Conservation (phyloP, 1,284 basidiomycete species). For the Microbotryum silenes-acaulis region DNA sequence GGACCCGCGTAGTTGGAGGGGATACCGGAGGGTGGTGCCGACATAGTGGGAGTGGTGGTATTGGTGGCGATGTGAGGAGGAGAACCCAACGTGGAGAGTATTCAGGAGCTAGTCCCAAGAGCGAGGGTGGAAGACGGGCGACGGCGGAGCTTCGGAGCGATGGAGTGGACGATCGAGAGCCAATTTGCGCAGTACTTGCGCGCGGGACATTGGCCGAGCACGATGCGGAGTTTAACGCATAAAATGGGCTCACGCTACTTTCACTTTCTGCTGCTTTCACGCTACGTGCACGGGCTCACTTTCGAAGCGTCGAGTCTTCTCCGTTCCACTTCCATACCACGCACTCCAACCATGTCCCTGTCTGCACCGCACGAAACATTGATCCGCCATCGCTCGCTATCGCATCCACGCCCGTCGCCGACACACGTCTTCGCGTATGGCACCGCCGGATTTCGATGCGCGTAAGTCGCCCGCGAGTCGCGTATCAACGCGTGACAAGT, state of each 20-base stretch:
- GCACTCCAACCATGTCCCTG: not conserved
- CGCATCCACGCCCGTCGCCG: conserved; percentile 5
- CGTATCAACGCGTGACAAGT: too few relatives aligned
- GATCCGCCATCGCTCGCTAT: not conserved
- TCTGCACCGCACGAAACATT: conserved; percentile 9
- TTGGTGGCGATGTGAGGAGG: not conserved
- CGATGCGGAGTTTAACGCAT: too few relatives aligned
- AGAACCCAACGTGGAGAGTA: not conserved
- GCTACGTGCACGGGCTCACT: too few relatives aligned
- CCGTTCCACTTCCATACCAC: too few relatives aligned
- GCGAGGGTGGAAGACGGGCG: too few relatives aligned
- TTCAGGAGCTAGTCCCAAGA: not conserved
- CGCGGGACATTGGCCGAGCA: too few relatives aligned
- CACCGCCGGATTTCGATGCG: conserved; percentile 37
- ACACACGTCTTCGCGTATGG: conserved; percentile 30
- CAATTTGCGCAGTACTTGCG: too few relatives aligned
- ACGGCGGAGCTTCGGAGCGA: too few relatives aligned
- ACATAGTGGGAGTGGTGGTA: not conserved
- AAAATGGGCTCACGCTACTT: too few relatives aligned
- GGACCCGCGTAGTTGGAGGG: conserved; percentile 27
- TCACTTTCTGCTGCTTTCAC: too few relatives aligned
- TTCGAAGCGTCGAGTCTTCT: too few relatives aligned
- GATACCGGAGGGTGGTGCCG: conserved; percentile 21
- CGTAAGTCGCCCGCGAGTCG: conserved; percentile 21
- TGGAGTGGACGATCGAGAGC: too few relatives aligned